These are phyloP conservation scores for Lactuca sativa DNA, from an alignment of 129 eudicot genomes.

Conservation along the genomic window DNA sequence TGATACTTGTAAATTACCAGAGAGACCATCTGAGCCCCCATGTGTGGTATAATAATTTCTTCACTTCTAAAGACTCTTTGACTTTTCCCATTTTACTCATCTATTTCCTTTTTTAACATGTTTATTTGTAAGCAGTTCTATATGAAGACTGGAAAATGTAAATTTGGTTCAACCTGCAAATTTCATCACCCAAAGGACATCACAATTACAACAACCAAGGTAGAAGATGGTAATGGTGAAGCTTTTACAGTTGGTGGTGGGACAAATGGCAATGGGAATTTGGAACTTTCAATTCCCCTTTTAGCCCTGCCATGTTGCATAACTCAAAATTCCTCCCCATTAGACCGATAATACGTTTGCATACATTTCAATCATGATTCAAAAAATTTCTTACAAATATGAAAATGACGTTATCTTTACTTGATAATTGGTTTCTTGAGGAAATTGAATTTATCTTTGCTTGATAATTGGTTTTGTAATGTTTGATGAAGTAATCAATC, in stretches of 20 bases:
- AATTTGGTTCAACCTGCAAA: too few species aligned
- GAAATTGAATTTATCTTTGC: background rate
- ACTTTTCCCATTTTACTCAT: slow-evolving; percentile 4
- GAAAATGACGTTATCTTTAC: background rate
- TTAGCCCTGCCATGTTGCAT: slow-evolving; percentile 56
- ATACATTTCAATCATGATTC: background rate
- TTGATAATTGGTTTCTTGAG: background rate
- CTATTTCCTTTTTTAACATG: slow-evolving; percentile 6
- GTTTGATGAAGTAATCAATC: slow-evolving; percentile 43
- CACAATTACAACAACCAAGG: too few species aligned
- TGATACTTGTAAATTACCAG: slow-evolving; percentile 54
- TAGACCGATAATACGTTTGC: slow-evolving; percentile 57
- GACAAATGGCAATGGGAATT: slow-evolving; percentile 42
- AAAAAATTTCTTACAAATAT: background rate
- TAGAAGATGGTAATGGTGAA: too few species aligned
- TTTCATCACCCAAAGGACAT: too few species aligned
- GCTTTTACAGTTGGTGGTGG: too few species aligned
- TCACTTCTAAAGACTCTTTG: background rate
- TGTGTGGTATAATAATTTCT: slow-evolving; percentile 72
- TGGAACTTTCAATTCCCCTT: slow-evolving; percentile 33
- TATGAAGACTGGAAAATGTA: too few species aligned
- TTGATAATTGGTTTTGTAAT: slow-evolving; percentile 22
- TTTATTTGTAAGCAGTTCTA: too few species aligned
- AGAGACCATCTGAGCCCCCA: slow-evolving; percentile 88
- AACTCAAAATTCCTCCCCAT: slow-evolving; percentile 92